Conservation (phyloP, 768 basidiomycete genomes). For the Lanmaoa rubissima region DNA sequence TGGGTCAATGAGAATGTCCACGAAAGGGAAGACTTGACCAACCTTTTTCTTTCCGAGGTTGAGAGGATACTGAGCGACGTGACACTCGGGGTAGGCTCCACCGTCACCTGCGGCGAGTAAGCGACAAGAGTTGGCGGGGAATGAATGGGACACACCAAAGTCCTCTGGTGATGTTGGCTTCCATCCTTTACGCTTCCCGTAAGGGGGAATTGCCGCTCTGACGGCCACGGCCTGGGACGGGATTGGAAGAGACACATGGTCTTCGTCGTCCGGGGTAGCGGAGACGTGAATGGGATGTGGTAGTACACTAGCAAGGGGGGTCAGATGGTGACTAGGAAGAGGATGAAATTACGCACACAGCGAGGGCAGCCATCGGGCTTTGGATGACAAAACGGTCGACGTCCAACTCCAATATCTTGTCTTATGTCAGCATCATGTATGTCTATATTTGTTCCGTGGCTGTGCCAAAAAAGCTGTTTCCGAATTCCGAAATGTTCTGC, state of each 20-base stretch:
- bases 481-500: constrained; percentile 18
- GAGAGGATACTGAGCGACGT: constrained; percentile 94
- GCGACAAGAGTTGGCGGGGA: neutral
- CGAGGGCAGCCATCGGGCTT: constrained; percentile 61
- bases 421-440: constrained; percentile 24
- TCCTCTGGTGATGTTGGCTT: constrained; percentile 79
- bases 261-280: constrained; percentile 58
- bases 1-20: neutral
- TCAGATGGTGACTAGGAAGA: neutral
- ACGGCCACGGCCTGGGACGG: constrained; percentile 44
- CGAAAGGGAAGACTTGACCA: constrained; percentile 18
- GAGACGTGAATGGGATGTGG: constrained; percentile 63
- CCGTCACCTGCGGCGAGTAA: constrained; percentile 60
- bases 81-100: constrained; percentile 91
- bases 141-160: constrained; percentile 57
- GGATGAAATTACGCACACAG: constrained; percentile 54
- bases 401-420: neutral
- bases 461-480: constrained; percentile 17
- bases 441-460: constrained; percentile 26
- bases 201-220: constrained; percentile 66
- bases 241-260: constrained; percentile 36
- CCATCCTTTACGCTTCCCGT: constrained; percentile 86
- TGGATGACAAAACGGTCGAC: constrained; percentile 19
- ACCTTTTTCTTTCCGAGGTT: constrained; percentile 97
- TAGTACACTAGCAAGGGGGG: constrained; percentile 48